A percentile compares a stretch with the other conserved stretches of the same genome.
Evolutionary conservation across 176 grass and related monocot species (phyloP).

Genomic region (Guadua angustifolia): DNA sequence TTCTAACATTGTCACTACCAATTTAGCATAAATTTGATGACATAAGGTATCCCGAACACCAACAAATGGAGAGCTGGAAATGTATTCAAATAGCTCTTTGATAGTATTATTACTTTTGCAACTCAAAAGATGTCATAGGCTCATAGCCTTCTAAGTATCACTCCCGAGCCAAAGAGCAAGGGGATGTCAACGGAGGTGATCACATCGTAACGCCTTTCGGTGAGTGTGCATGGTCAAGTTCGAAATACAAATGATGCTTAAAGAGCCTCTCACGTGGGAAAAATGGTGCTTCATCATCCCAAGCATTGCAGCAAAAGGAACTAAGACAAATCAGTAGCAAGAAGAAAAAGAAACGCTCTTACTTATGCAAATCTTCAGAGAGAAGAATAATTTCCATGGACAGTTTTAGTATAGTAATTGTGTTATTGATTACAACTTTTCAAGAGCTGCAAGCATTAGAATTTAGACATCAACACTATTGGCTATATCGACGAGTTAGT

Average conservation of each 20-base stretch:
- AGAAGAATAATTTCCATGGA: background rate
- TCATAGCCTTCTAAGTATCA: too few species aligned
- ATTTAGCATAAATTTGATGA: background rate
- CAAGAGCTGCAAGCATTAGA: background rate
- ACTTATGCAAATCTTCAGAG: background rate
- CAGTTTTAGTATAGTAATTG: background rate
- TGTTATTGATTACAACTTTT: background rate
- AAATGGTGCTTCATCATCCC: slow-evolving; percentile 71
- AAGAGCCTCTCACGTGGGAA: slow-evolving; percentile 53
- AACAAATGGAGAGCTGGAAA: slow-evolving; percentile 7
- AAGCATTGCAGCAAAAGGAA: slow-evolving; percentile 25
- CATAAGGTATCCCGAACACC: slow-evolving; percentile 25
- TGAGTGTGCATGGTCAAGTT: slow-evolving; percentile 62
- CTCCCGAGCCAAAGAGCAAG: too few species aligned
- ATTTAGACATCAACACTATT: background rate
- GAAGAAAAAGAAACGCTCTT: background rate
- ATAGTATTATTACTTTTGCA: slow-evolving; percentile 40
- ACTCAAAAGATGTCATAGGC: background rate
- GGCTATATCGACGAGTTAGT: too few species aligned
- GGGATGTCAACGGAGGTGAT: too few species aligned
- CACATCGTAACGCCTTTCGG: slow-evolving; percentile 57
- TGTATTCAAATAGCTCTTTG: background rate
- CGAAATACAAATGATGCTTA: slow-evolving; percentile 60
- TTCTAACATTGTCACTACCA: background rate
- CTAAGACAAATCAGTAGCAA: background rate